Evolutionary conservation across 805 yeast species (phyloP), one percentile per base, ranked within the genome.

Genomic region (Yarrowia bubula): DNA sequence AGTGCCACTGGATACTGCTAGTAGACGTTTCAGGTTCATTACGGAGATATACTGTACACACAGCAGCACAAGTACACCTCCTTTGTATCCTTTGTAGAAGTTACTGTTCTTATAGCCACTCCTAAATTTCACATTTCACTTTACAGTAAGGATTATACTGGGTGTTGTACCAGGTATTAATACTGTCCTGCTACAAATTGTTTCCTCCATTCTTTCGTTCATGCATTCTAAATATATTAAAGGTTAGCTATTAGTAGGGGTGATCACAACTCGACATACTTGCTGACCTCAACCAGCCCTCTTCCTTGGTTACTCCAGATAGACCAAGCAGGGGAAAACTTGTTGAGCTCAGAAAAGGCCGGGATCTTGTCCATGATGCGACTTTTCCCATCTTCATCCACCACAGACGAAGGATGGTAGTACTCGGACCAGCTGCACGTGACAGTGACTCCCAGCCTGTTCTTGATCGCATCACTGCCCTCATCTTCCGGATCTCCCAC

Each of bases 361-460:
- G 96, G 92, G 4, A 90, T 74, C 66, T 80, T 81, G 37, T 83
- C 75, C 38, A 15, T 7, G 8, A 39, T 15, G 15, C 28, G 37
- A 10, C 10, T 31, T 33, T 69, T 68, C 57, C 75, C 51, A 13
- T 69, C 73, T 1, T 81, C 84, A 18, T 75, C 74, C 8, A 77
- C 63, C 71, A 28, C 75, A 1, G 15, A 22, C 72, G 58, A 73
- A 32, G 66, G 82, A 11, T 75, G 74, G 39, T 84, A 85, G 72
- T 84, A 84, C 69, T 91, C 96, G 8, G 90, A 89, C 92, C 93
- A 92, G 71, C 78, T 84, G 72, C 97, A 92, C 28, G 83, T 79
- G 8, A 91, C 80, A 8, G 77, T 74, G 1, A 91, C 80, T 7
- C 71, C 70, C 65, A 70, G 65, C 13, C 61, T 22, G 33, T 57